These are phyloP conservation scores for Cucurbita argyrosperma DNA, from an alignment of 306 rosid genomes.

Conservation along the genomic window DNA sequence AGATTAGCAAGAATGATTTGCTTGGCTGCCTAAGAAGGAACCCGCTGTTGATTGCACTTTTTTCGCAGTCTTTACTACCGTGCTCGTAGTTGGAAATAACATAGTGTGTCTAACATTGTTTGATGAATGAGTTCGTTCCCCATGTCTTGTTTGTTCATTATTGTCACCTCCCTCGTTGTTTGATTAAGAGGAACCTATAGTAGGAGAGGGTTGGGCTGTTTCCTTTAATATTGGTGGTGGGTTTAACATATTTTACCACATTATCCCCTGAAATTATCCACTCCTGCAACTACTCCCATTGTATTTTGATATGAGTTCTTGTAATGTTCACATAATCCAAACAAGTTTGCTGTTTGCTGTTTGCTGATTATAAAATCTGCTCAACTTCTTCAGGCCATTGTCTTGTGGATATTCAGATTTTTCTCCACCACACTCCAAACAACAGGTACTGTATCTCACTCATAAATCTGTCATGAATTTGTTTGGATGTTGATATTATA, in stretches of 20 bases:
- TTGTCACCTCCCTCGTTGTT: not conserved
- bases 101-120: not conserved
- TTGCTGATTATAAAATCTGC: not conserved
- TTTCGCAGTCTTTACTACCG: constrained; percentile 28
- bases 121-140: not conserved
- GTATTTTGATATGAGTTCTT: not conserved
- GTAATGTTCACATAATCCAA: not conserved
- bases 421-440: not conserved
- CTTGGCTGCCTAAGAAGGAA: constrained; percentile 39
- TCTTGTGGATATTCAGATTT: not conserved
- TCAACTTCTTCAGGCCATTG: not conserved
- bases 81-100: not conserved
- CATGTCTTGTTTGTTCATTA: not conserved
- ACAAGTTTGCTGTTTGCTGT: not conserved
- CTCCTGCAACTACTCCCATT: not conserved
- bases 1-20: constrained; percentile 50
- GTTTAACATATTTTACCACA: constrained; percentile 1
- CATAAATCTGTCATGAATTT: not conserved
- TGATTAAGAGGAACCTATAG: not conserved
- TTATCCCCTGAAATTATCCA: not conserved
- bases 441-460: not conserved
- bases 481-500: not conserved
- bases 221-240: not conserved
- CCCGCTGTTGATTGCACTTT: constrained; percentile 72
- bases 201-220: not conserved